Evolutionary conservation across 1,139 yeast genomes (phyloP).

Genomic region (Pneumocystis sp.): DNA sequence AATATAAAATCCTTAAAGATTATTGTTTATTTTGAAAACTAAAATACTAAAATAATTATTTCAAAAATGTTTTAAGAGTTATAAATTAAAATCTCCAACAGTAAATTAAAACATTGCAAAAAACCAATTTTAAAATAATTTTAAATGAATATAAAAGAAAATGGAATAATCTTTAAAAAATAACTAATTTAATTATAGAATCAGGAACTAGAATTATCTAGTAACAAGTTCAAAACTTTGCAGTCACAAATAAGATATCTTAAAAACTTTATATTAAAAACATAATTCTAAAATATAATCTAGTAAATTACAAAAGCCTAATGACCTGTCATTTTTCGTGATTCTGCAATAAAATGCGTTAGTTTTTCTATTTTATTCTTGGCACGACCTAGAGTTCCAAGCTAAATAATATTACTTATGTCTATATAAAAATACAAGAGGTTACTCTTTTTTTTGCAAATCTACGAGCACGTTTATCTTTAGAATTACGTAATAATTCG

Average conservation of each 20-base stretch:
- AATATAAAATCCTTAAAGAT: background rate
- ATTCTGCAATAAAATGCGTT: conserved; percentile 91
- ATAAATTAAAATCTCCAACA: too few relatives aligned
- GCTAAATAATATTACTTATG: conserved; percentile 30
- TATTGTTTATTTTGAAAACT: background rate
- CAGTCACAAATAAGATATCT: background rate
- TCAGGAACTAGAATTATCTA: too few relatives aligned
- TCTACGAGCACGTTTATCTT: conserved; percentile 99
- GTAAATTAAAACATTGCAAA: too few relatives aligned
- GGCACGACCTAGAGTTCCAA: conserved; percentile 99
- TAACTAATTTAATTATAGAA: too few relatives aligned
- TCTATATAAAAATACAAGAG: background rate
- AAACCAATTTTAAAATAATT: too few relatives aligned
- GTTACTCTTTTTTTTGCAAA: conserved; percentile 79
- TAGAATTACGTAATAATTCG: conserved; percentile 98
- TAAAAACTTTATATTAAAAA: background rate
- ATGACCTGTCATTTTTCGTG: conserved; percentile 33
- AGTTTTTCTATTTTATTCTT: conserved; percentile 98
- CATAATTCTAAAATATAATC: background rate
- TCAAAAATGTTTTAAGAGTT: background rate
- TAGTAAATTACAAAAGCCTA: background rate
- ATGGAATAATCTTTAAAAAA: too few relatives aligned
- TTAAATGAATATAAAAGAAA: too few relatives aligned
- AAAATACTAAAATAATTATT: too few relatives aligned
- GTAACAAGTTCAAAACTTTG: background rate